Evolutionary conservation across 2,329 filamentous ascomycete genomes (phyloP), one percentile per base, ranked within the genome.

Genomic region (Claviceps sp.): DNA sequence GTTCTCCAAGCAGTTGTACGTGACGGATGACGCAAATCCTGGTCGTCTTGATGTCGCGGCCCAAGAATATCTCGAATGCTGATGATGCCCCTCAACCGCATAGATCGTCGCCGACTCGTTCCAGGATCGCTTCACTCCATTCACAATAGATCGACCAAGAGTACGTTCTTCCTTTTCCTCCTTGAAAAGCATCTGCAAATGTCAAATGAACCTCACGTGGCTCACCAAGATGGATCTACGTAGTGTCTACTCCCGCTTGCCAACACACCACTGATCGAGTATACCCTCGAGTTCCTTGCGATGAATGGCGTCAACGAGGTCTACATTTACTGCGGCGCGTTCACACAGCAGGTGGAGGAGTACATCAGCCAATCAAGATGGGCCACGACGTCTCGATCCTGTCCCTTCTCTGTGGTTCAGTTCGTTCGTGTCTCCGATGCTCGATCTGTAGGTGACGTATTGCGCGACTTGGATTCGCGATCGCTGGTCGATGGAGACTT

Each of bases 261-360:
- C 55, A 97, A 97, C 67, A 90, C 85, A 1, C 91, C 93, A 38
- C 75, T 98, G 56, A 95, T 98, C 70, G 93, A 98, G 68, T 97
- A 98, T 67, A 97, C 91, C 4, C 82, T 97, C 62, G 90, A 97
- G 64, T 97, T 95, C 62, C 82, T 98, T 1, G 89, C 89, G 57
- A 91, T 91, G 77, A 89, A 93, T 54, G 89, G 90, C 53, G 89
- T 97, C n/a, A 83, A 93, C 60, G 88, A 96, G 58, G 86, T 97
- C 51, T 95, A 86, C 65, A 79, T 98, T 54, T 97, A 96, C 71
- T 91, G 86, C 60, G 87, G 88, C 55, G 83, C 88, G 30, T 89
- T 96, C 66, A 86, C 85, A 34, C 85, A 93, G 54, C 81, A 89
- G 65, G 79, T 98, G 52, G 90, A 97, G 70, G 78, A 81, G 58